These are phyloP conservation scores for Ampelocalamus luodianensis DNA, from an alignment of 176 grass and related monocot species.

Conservation along the genomic window DNA sequence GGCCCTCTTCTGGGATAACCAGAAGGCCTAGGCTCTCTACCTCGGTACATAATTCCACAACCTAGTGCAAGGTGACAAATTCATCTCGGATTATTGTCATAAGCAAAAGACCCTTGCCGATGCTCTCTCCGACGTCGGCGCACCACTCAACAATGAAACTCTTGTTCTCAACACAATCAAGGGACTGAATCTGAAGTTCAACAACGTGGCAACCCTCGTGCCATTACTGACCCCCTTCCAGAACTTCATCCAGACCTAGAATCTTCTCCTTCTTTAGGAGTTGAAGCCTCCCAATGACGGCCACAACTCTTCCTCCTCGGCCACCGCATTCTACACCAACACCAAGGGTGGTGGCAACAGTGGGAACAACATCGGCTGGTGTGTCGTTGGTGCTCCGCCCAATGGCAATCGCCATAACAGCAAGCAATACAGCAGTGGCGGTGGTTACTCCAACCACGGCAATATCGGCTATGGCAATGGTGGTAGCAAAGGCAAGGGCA, in stretches of 20 bases:
- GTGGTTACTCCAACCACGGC: no score
- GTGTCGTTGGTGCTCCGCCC: rapidly evolving
- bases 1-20: no score
- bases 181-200: neutral
- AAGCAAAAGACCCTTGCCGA: neutral
- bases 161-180: no score
- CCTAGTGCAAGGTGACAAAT: neutral
- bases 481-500: no score
- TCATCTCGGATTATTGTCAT: neutral
- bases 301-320: neutral
- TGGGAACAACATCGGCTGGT: rapidly evolving
- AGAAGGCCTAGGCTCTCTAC: no score
- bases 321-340: neutral
- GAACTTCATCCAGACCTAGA: neutral
- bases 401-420: rapidly evolving
- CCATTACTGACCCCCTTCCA: neutral
- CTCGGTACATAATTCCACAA: neutral
- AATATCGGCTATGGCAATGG: rapidly evolving
- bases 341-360: rapidly evolving
- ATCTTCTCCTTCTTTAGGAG: no score
- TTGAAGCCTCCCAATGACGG: rapidly evolving
- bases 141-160: no score
- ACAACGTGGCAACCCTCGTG: neutral
- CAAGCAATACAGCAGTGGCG: rapidly evolving
- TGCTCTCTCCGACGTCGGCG: rapidly evolving